A percentile compares a stretch with the other conserved stretches of the same genome.
phyloP scores from a whole-genome alignment of 1,284 basidiomycete species.

The Cystobasidium pallidum region DNA sequence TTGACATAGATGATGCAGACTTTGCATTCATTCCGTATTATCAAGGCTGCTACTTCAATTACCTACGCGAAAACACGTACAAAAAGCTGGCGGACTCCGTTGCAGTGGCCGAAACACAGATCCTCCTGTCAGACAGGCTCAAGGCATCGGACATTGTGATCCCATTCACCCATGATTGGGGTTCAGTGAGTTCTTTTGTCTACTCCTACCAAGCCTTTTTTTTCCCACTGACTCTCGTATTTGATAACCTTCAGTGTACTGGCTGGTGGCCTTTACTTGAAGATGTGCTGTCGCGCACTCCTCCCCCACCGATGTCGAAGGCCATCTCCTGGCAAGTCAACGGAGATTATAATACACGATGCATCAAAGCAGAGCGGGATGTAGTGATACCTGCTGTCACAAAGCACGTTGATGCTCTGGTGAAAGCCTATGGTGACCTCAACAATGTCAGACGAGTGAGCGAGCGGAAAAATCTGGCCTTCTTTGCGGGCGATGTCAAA shows the following conservation, averaged over 20 bases:
- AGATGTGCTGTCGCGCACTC: conserved; percentile 49
- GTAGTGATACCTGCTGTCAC: conserved; percentile 51
- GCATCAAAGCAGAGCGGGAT: conserved; percentile 52
- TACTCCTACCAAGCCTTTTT: conserved; percentile 49
- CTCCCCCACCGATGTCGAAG: conserved; percentile 52
- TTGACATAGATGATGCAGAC: conserved; percentile 58
- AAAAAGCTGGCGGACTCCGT: conserved; percentile 54
- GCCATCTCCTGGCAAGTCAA: conserved; percentile 53
- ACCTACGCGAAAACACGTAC: conserved; percentile 55
- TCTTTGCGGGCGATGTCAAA: conserved; percentile 50
- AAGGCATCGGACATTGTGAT: conserved; percentile 54
- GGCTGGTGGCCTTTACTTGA: conserved; percentile 51
- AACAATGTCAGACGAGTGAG: conserved; percentile 41
- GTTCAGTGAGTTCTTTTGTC: conserved; percentile 44
- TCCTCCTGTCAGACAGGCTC: conserved; percentile 50
- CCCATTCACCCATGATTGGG: conserved; percentile 60
- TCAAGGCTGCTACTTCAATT: conserved; percentile 57
- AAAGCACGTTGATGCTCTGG: conserved; percentile 48
- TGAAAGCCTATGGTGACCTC: conserved; percentile 44
- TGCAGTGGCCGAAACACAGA: conserved; percentile 47
- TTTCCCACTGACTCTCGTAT: conserved; percentile 53
- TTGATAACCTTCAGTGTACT: conserved; percentile 50
- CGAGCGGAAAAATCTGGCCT: conserved; percentile 48
- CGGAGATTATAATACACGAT: conserved; percentile 52
- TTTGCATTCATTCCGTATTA: conserved; percentile 59